Percentiles rank a stretch among this genome's conserved stretches.
Conservation (phyloP, 108 stramenopile genomes). For the Pseudonitzschia multistriata region DNA sequence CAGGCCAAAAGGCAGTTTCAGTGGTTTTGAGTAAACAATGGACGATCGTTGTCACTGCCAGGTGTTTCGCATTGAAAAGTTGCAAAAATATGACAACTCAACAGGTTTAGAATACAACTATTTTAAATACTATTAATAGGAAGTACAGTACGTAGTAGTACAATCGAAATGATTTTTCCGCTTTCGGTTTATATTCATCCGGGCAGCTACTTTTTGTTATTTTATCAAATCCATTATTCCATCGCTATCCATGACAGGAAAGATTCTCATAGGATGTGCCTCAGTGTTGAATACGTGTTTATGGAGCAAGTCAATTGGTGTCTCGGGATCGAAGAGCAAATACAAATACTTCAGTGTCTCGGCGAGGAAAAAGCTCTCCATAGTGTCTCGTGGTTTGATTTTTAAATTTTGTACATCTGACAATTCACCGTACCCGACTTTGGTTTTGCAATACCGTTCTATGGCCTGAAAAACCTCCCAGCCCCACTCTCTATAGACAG, state of each 20-base stretch:
- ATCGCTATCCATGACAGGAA: constrained; percentile 38
- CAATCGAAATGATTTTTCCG: no score
- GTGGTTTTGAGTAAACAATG: no score
- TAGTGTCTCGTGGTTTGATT: constrained; percentile 61
- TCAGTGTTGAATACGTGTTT: constrained; percentile 98
- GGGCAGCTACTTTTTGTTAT: no score
- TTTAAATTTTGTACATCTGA: constrained; percentile 56
- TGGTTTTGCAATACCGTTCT: constrained; percentile 82
- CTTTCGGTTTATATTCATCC: no score
- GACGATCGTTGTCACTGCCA: no score
- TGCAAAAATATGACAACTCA: no score
- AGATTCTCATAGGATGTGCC: constrained; percentile 87
- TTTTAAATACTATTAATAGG: no score
- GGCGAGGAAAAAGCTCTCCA: constrained; percentile 96
- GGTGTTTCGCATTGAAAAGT: no score
- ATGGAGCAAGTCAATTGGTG: constrained; percentile 75
- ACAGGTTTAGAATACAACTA: no score
- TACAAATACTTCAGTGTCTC: constrained; percentile 97
- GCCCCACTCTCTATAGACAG: constrained; percentile 95
- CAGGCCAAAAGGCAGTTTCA: no score
- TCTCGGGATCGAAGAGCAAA: constrained; percentile 91
- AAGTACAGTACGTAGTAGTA: no score
- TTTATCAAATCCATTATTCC: constrained; percentile 30
- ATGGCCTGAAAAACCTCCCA: constrained; percentile 95
- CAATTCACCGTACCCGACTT: constrained; percentile 75